These are phyloP conservation scores for Trichoderma sp. DNA, from an alignment of 2,329 filamentous ascomycete genomes.

Conservation along the genomic window DNA sequence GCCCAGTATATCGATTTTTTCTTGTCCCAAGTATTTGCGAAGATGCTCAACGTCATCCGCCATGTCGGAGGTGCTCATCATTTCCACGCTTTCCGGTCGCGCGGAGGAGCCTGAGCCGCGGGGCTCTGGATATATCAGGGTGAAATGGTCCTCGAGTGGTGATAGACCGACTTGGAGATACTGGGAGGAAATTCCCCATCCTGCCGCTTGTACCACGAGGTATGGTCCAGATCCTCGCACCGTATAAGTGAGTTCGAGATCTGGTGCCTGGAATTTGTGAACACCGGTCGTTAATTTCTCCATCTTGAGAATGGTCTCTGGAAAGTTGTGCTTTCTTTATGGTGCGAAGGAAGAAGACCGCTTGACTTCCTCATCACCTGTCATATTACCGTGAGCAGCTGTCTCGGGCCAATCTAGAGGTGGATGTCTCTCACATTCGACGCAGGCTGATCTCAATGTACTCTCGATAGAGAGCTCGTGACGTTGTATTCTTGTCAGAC, in stretches of 20 bases:
- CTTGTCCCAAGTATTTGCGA: background rate
- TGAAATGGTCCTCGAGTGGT: background rate
- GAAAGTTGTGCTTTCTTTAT: background rate
- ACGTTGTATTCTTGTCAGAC: too few relatives aligned
- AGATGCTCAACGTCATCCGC: background rate
- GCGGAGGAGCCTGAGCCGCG: constrained; percentile 2
- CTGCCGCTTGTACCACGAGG: background rate
- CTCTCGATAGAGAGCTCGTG: too few relatives aligned
- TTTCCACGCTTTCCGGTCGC: background rate
- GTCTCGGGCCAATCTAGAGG: too few relatives aligned
- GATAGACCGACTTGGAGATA: background rate
- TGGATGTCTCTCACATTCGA: too few relatives aligned
- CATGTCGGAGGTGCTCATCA: constrained; percentile 6
- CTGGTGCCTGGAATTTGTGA: background rate
- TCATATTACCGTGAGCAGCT: too few relatives aligned
- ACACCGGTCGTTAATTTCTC: background rate
- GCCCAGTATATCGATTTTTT: background rate
- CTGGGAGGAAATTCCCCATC: constrained; percentile 7
- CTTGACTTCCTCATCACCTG: too few relatives aligned
- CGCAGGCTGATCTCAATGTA: too few relatives aligned
- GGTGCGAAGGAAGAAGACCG: too few relatives aligned
- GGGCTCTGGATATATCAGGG: background rate
- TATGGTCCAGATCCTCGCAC: background rate
- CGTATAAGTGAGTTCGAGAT: background rate
- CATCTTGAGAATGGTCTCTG: background rate